Base-by-base conservation (phyloP, 352 stramenopile genomes). In the Globisporangium nagaii region DNA sequence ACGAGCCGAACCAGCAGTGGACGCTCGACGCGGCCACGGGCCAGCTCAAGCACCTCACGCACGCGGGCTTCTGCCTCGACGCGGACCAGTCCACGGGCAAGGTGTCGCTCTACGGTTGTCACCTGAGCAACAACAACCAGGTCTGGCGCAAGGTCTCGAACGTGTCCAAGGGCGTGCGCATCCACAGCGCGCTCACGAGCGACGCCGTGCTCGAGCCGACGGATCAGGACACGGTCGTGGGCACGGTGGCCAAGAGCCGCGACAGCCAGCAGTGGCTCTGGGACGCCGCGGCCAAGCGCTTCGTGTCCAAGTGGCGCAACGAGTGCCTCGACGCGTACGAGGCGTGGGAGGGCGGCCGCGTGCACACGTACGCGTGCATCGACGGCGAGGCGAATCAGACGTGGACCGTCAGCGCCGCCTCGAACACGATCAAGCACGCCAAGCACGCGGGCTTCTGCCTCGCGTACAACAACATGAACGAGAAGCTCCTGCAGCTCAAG, bases 261-360 rank as follows among this genome's bases (percentile, higher is more conserved):
- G 68, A 56, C 47, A 28, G 44, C 24, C 68, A 79, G 35, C 53
- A 68, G 48, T 85, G 77, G 77, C 69, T 71, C 47, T 88, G 68
- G 62, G 70, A 88, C 47, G 53, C 58, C 31, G 63, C 63, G 42
- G 63, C 68, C 30, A 64, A 79, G 51, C 62, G 58, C 11, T 28
- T 87, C 32, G 32, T 63, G 22, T 71, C 68, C 52, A 75, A 77
- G 53, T 64, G 64, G 60, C 74, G 71, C 47, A 58, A 67, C n/a
- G 58, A 70, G 47, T 88, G 78, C 52, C 55, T 88, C 41, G 75
- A 88, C 35, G 75, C 69, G 12, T 88, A 86, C 60, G 73, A 89
- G 56, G 62, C 36, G 11, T 71, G 58, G 70, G 49, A 78, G 17
- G 75, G 73, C 30, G 79, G 73, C n/a, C 59, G 58, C 28, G 74